A percentile compares a stretch with the other conserved stretches of the same genome.
Conservation (phyloP, 495 filamentous ascomycete genomes). For the Aspergillus homomorphus region DNA sequence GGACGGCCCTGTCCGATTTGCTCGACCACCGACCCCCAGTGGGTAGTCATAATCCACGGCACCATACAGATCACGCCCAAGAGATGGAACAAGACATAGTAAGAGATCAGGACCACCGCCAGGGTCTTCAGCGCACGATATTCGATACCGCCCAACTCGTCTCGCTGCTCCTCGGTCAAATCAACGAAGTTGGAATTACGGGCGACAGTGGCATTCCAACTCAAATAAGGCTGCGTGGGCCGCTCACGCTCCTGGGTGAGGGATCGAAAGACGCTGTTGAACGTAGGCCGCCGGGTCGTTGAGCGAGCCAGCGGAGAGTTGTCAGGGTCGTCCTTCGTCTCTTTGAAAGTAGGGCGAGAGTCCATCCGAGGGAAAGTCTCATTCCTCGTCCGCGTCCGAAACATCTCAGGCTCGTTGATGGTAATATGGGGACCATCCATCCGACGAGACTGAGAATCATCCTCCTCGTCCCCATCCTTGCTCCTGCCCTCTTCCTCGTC, state of each 20-base stretch:
- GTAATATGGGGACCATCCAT: slow-evolving; percentile 55
- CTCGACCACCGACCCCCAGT: slow-evolving; percentile 59
- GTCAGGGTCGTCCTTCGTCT: slow-evolving; percentile 32
- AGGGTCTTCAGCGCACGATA: slow-evolving; percentile 88
- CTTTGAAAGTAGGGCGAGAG: slow-evolving; percentile 36
- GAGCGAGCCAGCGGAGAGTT: slow-evolving; percentile 18
- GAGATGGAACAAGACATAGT: slow-evolving; percentile 72
- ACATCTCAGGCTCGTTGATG: slow-evolving; percentile 57
- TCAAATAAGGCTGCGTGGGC: slow-evolving; percentile 76
- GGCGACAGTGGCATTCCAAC: slow-evolving; percentile 87
- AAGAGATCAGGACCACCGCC: slow-evolving; percentile 68
- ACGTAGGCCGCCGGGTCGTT: slow-evolving; percentile 30
- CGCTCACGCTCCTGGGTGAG: slow-evolving; percentile 43
- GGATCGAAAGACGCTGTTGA: slow-evolving; percentile 37
- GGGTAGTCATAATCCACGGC: slow-evolving; percentile 71
- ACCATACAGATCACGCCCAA: slow-evolving; percentile 68
- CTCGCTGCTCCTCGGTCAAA: slow-evolving; percentile 81
- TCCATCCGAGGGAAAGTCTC: slow-evolving; percentile 41
- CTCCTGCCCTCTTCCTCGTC: background rate
- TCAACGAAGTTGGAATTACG: slow-evolving; percentile 90
- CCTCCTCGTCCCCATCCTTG: slow-evolving; percentile 23
- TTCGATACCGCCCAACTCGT: slow-evolving; percentile 92
- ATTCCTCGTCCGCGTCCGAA: slow-evolving; percentile 30
- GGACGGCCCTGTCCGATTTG: slow-evolving; percentile 58
- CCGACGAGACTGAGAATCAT: slow-evolving; percentile 21